Conservation (phyloP, 148 eudicot species). For the Chenopodium album region DNA sequence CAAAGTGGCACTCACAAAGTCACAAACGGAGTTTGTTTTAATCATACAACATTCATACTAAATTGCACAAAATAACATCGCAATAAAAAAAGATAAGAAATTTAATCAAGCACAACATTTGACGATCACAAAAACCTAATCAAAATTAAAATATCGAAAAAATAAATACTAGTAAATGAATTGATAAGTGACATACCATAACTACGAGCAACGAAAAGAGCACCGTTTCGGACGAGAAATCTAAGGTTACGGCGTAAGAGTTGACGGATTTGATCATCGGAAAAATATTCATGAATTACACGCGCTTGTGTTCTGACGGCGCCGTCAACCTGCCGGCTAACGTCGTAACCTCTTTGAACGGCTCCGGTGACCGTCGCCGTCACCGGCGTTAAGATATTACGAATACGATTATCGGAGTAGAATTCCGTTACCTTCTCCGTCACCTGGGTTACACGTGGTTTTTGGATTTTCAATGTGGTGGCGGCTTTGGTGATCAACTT, state of each 20-base stretch:
- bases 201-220: not conserved
- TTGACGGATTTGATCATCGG: not conserved
- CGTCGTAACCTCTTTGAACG: not conserved
- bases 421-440: not conserved
- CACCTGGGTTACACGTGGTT: not conserved
- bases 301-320: not conserved
- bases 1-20: too few species aligned
- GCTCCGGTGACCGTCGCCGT: not conserved
- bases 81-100: too few species aligned
- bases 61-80: too few species aligned
- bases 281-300: not conserved
- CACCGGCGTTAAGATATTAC: not conserved
- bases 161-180: too few species aligned
- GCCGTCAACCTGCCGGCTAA: not conserved
- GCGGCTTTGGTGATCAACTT: not conserved
- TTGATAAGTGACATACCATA: not conserved
- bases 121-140: not conserved
- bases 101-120: too few species aligned
- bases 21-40: too few species aligned
- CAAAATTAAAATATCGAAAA: not conserved
- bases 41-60: too few species aligned
- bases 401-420: not conserved
- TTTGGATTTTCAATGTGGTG: not conserved
- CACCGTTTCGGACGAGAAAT: not conserved
- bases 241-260: not conserved